phyloP scores from a whole-genome alignment of 202 grass and related monocot genomes.

The Dendrocalamus latiflorus region DNA sequence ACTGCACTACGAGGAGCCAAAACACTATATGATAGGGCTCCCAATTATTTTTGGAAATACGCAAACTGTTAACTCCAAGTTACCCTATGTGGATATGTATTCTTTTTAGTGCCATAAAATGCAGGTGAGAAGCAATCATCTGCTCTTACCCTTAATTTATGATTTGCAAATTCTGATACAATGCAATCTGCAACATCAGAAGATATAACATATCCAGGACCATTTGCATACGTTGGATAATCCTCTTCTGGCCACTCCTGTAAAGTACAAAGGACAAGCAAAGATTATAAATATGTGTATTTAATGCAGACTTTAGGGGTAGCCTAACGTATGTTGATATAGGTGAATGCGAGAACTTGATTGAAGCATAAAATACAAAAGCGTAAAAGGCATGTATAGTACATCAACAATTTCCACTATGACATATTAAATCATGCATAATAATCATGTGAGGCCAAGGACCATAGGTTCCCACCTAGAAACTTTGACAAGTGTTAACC shows the following conservation, averaged over 20 bases:
- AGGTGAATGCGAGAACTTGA: background rate
- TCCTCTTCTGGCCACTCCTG: conserved; percentile 99
- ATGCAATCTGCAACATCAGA: conserved; percentile 83
- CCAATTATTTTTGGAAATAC: background rate
- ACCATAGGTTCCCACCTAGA: background rate
- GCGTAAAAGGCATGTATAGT: background rate
- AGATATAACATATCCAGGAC: conserved; percentile 94
- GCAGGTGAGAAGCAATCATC: background rate
- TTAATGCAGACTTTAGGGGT: background rate
- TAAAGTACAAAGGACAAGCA: conserved; percentile 27
- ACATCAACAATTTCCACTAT: background rate
- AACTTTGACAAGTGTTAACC: background rate
- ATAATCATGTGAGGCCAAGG: background rate
- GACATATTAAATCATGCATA: background rate
- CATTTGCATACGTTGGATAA: conserved; percentile 96
- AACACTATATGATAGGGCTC: background rate
- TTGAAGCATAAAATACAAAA: conserved; percentile 2
- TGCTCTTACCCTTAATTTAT: conserved; percentile 84
- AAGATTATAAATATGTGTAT: conserved; percentile 16
- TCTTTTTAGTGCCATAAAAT: background rate
- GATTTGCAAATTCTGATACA: conserved; percentile 70
- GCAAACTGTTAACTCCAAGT: background rate
- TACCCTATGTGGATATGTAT: background rate
- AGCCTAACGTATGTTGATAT: background rate
- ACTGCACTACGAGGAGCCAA: background rate